phyloP scores from a whole-genome alignment of 805 yeast species.

The Komagataella mondaviorum region DNA sequence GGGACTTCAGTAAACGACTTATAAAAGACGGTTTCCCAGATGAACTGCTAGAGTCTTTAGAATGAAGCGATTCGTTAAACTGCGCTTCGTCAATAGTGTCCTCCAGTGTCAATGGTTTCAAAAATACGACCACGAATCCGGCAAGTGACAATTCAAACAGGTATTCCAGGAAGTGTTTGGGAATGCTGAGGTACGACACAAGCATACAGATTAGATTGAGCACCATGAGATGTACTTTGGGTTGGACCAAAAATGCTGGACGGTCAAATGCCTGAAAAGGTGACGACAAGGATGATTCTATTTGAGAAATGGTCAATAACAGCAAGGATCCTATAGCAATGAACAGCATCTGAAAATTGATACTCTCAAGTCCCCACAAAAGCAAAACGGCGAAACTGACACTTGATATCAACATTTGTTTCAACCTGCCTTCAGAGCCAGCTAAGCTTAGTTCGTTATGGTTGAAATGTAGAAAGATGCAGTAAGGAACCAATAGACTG shows the following conservation, averaged over 20 bases:
- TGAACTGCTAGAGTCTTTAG: neutral
- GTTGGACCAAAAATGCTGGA: slow-evolving; percentile 5
- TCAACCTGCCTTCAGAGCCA: slow-evolving; percentile 1
- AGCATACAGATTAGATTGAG: neutral
- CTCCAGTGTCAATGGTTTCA: neutral
- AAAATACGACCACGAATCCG: neutral
- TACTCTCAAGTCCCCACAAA: slow-evolving; percentile 5
- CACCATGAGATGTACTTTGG: neutral
- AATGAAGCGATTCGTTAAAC: neutral
- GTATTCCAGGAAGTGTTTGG: neutral
- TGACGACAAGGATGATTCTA: slow-evolving; percentile 10
- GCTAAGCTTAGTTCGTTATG: neutral
- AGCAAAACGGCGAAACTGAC: slow-evolving; percentile 5
- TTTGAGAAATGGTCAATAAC: slow-evolving; percentile 15
- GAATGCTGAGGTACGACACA: neutral
- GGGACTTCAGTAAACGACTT: slow-evolving; percentile 26
- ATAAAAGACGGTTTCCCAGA: slow-evolving; percentile 6
- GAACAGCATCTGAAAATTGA: slow-evolving; percentile 16
- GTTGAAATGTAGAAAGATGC: neutral
- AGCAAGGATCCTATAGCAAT: slow-evolving; percentile 16
- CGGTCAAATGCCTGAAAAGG: slow-evolving; percentile 3
- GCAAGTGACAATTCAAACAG: neutral
- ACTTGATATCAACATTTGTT: neutral
- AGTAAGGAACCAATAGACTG: slow-evolving; percentile 1
- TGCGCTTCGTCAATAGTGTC: neutral